Evolutionary conservation across 1,139 yeast genomes (phyloP), one percentile per base, ranked within the genome.

Genomic region (Kodamaea ohmeri): DNA sequence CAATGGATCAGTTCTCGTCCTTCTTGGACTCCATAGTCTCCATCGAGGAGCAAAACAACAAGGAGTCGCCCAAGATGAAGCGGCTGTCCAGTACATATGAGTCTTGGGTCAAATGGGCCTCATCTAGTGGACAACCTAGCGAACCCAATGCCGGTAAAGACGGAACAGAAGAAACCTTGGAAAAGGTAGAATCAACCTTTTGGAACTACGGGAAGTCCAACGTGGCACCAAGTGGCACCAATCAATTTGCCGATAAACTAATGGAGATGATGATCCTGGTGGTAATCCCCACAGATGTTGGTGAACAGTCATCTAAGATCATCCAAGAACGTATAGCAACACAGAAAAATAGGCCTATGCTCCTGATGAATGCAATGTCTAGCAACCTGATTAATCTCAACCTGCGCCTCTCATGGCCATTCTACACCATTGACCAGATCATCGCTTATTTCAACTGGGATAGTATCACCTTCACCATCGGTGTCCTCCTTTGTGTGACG

Each of bases 341-440:
- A 46, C 88, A 85, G 42, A 76, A 76, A 44, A 59, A 67, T 14
- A 60, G 95, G 36, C 94, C 95, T 0, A 77, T 78, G 13, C 62
- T 88, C 25, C 80, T 88, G 19, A 78, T 86, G 36, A 85, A 77
- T 32, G 50, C 73, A 8, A 83, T 85, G 83, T 76, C 88, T 30
- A 75, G 71, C 44, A 86, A 88, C 55, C 75, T 85, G 42, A 77
- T 83, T 24, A 69, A 71, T 45, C 65, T 87, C 65, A 78, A 79
- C 41, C 77, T 86, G 15, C 61, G 96, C 36, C 58, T 84, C 12
- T 74, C 86, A 4, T 54, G 70, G 1, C 78, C 86, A 0, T 87
- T 83, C 54, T 74, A 72, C 38, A 38, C 76, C 6, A 60, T 83
- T 20, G 92, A 86, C 56, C 68, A 71, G 37, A 50, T 78, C 6